Evolutionary conservation across 176 grass and related monocot genomes (phyloP), one percentile per base, ranked within the genome.

Genomic region (Zizania latifolia): DNA sequence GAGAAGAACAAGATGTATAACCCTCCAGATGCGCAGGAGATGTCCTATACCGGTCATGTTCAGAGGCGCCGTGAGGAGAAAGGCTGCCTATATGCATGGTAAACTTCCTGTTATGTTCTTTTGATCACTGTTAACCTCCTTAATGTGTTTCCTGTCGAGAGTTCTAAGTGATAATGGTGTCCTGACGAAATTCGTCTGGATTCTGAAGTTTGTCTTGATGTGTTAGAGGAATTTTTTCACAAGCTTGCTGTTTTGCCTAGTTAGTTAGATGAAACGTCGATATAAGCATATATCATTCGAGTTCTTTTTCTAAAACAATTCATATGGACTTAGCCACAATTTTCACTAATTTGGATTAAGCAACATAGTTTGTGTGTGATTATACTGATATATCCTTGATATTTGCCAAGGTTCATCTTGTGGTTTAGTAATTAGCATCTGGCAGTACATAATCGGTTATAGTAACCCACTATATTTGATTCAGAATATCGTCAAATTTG

Each of bases 81-180:
- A 48, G 93, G 93, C 48, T 97, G 87, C 79, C 32, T 97, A 82
- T 97, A 97, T 79, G 90, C 90, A 68, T 90, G 87, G 93, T 97
- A 87, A 72, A 29, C 53, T 83, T 46, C 66, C 54, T 74, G 19
- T 77, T 43, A 21, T 58, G 19, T 41, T 82, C 1, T 73, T 61
- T 48, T 66, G 12, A 71, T 78, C 73, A 66, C 10, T 58, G 0
- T 1, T 5, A 71, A 26, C 69, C 71, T 37, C 24, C 68, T 53
- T 24, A 12, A 33, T 29, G 29, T 37, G 5, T 54, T 82, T 44
- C 30, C 11, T 54, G 12, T 17, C 80, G 16, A n/a, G 30, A 62
- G 34, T 13, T 40, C 62, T 45, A 41, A 31, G 33, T 17, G 28
- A 40, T 13, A 23, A 68, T 38, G 2, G 74, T 58, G 30, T 24